Evolutionary conservation across 164 flowering plant species (phyloP), one percentile per base, ranked within the genome.

Genomic region (Sextonia rubra): DNA sequence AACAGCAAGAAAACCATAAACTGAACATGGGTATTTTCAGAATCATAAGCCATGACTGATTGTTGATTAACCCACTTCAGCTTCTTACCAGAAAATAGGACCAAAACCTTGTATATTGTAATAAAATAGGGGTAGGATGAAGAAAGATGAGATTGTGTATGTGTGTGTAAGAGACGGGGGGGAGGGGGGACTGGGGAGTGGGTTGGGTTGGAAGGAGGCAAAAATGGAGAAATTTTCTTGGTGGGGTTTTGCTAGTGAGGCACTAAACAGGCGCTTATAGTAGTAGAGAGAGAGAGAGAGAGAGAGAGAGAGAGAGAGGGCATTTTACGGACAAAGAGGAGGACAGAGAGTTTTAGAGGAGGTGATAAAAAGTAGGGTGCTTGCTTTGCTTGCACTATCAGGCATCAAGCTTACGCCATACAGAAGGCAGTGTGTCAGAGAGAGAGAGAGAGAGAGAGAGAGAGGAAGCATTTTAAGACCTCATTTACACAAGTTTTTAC

Each of bases 311-410:
- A 44, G 26, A 71, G 69, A 52, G 22, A 74, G 22, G 74, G 70
- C 64, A 69, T 72, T 81, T 77, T 77, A 77, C 77, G 72, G 76
- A 80, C 70, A 83, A 78, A 76, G 79, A 79, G 78, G 71, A 69
- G 69, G 71, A 61, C 69, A 73, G 71, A 71, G 70, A 68, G 49
- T 70, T 61, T 79, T 68, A 77, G 72, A 63, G 70, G 69, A 68
- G 63, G 73, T 64, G 72, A 69, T 24, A 68, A 76, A 76, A 74
- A 82, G 74, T 61, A 77, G 75, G 80, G 83, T 76, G 78, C 75
- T 88, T 88, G 91, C 97, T 92, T 92, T 89, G 94, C 97, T 91
- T 91, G 93, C 92, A 88, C 87, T 88, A 89, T 85, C 92, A 88
- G 92, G 80, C 87, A 92, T 85, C 92, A 81, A 82, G 85, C 89